Evolutionary conservation across 2,329 filamentous ascomycete species (phyloP).

Genomic region (Penicillium sp.): DNA sequence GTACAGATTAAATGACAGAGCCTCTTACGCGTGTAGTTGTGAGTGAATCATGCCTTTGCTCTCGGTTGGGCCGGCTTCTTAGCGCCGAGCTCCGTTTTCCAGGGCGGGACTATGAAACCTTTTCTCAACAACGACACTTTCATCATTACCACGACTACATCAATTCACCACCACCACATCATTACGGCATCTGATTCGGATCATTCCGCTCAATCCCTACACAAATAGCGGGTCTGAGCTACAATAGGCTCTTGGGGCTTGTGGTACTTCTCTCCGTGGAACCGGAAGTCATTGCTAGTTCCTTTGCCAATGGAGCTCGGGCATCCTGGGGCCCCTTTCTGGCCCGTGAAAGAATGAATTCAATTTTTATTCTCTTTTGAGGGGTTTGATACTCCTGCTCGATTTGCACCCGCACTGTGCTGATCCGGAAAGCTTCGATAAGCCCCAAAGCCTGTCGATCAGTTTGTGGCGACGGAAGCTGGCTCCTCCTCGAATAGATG

Average conservation of each 20-base stretch:
- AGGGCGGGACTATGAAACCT: not conserved
- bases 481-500: not conserved
- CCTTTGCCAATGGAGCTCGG: slow-evolving; percentile 21
- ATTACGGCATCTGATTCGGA: not conserved
- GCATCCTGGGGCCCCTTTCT: slow-evolving; percentile 8
- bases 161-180: not conserved
- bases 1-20: not conserved
- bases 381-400: not conserved
- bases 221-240: not conserved
- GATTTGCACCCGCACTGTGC: slow-evolving; percentile 4
- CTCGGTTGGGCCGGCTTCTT: not conserved
- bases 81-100: not conserved
- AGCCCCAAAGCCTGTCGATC: slow-evolving; percentile 14
- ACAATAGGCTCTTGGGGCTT: slow-evolving; percentile 13
- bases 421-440: slow-evolving; percentile 23
- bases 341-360: slow-evolving; percentile 4
- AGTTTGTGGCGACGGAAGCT: slow-evolving; percentile 13
- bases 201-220: not conserved
- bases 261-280: slow-evolving; percentile 24
- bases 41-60: not conserved
- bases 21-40: not conserved
- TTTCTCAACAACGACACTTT: not conserved
- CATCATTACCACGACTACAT: not conserved
- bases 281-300: slow-evolving; percentile 18
- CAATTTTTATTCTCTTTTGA: not conserved